phyloP scores from a whole-genome alignment of 768 basidiomycete species.

The Phallus indusiatus region DNA sequence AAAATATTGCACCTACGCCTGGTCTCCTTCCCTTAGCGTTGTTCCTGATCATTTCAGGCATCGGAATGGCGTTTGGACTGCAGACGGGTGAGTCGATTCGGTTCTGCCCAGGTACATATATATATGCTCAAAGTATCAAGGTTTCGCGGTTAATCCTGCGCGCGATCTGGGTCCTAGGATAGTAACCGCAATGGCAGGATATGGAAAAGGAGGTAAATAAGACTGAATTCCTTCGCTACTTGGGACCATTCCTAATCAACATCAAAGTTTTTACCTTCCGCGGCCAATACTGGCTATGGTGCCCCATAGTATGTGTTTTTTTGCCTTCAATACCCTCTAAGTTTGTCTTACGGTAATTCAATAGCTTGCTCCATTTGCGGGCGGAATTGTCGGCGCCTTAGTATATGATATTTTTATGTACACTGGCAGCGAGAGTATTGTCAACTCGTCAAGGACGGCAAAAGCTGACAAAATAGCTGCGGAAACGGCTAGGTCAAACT shows the following conservation, averaged over 20 bases:
- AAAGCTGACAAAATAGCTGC: neutral
- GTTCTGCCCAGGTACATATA: neutral
- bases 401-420: constrained; percentile 53
- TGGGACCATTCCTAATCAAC: neutral
- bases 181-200: constrained; percentile 66
- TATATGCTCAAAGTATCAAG: no score
- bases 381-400: constrained; percentile 28
- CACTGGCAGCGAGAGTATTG: constrained; percentile 41
- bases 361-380: constrained; percentile 4
- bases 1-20: constrained; percentile 36
- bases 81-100: constrained; percentile 31
- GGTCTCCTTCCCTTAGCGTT: constrained; percentile 47
- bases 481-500: no score
- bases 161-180: constrained; percentile 65
- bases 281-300: constrained; percentile 71
- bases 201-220: constrained; percentile 35
- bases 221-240: neutral
- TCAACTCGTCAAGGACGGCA: constrained; percentile 36
- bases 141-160: constrained; percentile 59
- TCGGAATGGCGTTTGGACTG: constrained; percentile 50
- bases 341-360: neutral
- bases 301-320: constrained; percentile 49
- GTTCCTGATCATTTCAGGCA: constrained; percentile 48
- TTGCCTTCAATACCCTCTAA: constrained; percentile 10
- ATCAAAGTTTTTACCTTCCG: constrained; percentile 18